Evolutionary conservation across 129 eudicot species (phyloP).

Genomic region (Ambrosia artemisiifolia): DNA sequence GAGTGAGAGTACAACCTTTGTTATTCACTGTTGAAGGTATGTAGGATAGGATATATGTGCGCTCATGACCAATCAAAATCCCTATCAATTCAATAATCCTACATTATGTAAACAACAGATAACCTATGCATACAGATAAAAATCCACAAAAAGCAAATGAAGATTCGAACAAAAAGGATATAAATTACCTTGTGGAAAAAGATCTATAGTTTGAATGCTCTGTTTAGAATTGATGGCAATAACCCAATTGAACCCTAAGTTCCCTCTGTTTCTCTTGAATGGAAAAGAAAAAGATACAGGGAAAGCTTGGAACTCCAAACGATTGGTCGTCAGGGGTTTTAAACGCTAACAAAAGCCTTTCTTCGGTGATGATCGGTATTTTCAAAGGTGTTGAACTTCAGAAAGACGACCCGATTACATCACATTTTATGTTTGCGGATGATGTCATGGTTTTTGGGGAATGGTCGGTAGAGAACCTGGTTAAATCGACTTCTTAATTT

Average conservation of each 20-base stretch:
- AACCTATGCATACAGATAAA: constrained; percentile 13
- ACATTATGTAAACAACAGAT: constrained; percentile 29
- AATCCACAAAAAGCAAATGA: constrained; percentile 11
- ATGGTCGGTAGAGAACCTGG: too few relatives aligned
- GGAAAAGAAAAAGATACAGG: too few relatives aligned
- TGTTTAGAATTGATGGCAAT: not conserved
- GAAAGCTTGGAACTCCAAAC: too few relatives aligned
- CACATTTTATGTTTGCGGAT: too few relatives aligned
- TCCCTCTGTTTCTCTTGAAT: too few relatives aligned
- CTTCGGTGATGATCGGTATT: constrained; percentile 17
- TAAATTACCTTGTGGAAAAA: constrained; percentile 24
- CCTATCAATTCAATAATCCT: constrained; percentile 28
- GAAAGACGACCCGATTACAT: too few relatives aligned
- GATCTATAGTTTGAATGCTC: constrained; percentile 12
- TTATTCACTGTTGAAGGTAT: constrained; percentile 30
- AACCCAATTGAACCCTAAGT: constrained; percentile 10
- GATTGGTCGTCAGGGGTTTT: constrained; percentile 31
- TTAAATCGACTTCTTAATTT: too few relatives aligned
- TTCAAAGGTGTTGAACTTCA: too few relatives aligned
- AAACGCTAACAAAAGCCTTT: constrained; percentile 22
- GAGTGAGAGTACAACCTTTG: constrained; percentile 13
- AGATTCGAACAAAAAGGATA: not conserved
- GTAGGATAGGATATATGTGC: constrained; percentile 10
- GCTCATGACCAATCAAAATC: constrained; percentile 24
- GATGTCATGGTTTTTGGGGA: too few relatives aligned